Evolutionary conservation across 78 protist genomes (phyloP).

Genomic region (Mantamonas sphyraenae): DNA sequence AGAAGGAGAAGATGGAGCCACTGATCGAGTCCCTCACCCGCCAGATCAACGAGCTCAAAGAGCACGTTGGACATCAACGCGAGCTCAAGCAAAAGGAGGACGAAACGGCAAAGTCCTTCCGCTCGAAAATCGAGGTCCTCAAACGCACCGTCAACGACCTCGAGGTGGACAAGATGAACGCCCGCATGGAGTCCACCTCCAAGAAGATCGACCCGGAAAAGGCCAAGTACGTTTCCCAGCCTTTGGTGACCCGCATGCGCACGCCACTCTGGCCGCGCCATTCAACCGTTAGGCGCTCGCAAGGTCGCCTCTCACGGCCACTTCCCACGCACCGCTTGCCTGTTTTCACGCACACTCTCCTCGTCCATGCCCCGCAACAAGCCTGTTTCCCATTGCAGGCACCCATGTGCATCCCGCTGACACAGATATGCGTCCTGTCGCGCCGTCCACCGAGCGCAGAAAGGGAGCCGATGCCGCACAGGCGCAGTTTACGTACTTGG

Average conservation of each 20-base stretch:
- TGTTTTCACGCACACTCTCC: no score
- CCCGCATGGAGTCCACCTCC: neutral
- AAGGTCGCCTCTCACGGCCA: neutral
- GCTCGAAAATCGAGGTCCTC: neutral
- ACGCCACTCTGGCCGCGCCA: no score
- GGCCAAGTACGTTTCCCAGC: neutral
- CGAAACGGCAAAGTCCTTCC: no score
- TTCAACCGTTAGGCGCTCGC: neutral
- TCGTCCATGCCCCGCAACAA: no score
- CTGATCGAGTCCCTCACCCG: no score
- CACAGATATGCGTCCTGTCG: no score
- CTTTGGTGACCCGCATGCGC: no score
- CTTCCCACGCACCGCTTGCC: no score
- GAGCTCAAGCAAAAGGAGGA: neutral
- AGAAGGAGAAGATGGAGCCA: neutral
- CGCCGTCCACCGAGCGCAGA: no score
- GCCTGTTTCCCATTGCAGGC: no score
- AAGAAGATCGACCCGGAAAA: neutral
- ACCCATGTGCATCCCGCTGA: no score
- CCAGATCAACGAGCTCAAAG: neutral
- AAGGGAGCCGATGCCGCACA: no score
- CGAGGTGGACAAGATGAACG: conserved; percentile 11
- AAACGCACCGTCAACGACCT: neutral
- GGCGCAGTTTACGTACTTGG: neutral
- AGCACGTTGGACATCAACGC: neutral